Conservation (phyloP, 257 asterid genomes). For the Pogostemon cablin region DNA sequence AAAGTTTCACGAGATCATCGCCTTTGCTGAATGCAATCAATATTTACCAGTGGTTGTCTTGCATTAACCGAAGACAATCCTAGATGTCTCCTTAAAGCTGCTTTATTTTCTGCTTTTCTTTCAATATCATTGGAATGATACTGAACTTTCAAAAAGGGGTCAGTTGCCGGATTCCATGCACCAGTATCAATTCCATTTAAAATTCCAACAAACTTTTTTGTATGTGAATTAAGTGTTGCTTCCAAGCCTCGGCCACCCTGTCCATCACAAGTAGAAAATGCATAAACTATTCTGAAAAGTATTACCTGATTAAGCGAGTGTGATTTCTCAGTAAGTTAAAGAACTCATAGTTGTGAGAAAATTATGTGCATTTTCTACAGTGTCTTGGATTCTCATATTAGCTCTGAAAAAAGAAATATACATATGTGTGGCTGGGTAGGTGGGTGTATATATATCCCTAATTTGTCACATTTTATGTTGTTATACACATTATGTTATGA, state of each 20-base stretch:
- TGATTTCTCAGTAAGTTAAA: slow-evolving; percentile 9
- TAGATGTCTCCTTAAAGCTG: slow-evolving; percentile 71
- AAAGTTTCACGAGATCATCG: neutral
- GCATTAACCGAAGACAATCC: slow-evolving; percentile 58
- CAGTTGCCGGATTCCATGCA: slow-evolving; percentile 94
- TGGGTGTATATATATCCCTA: neutral
- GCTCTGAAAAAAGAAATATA: neutral
- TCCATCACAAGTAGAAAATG: slow-evolving; percentile 38
- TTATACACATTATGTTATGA: neutral
- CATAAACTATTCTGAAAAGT: slow-evolving; percentile 5
- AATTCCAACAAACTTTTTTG: slow-evolving; percentile 86
- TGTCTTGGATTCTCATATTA: slow-evolving; percentile 1
- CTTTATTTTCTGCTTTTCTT: slow-evolving; percentile 83
- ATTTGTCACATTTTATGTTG: neutral
- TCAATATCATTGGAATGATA: slow-evolving; percentile 68
- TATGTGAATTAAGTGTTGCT: slow-evolving; percentile 68
- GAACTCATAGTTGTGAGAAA: neutral
- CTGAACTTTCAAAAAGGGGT: slow-evolving; percentile 72
- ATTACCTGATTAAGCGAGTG: neutral
- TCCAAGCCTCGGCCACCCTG: slow-evolving; percentile 92
- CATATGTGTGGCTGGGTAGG: too few species aligned
- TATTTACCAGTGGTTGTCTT: slow-evolving; percentile 79
- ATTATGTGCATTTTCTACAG: slow-evolving; percentile 6
- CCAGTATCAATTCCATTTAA: slow-evolving; percentile 94
- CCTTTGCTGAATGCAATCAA: slow-evolving; percentile 18